A percentile compares a stretch with the other conserved stretches of the same genome.
Conservation (phyloP, 805 yeast species). For the Yamadazyma philogaea region DNA sequence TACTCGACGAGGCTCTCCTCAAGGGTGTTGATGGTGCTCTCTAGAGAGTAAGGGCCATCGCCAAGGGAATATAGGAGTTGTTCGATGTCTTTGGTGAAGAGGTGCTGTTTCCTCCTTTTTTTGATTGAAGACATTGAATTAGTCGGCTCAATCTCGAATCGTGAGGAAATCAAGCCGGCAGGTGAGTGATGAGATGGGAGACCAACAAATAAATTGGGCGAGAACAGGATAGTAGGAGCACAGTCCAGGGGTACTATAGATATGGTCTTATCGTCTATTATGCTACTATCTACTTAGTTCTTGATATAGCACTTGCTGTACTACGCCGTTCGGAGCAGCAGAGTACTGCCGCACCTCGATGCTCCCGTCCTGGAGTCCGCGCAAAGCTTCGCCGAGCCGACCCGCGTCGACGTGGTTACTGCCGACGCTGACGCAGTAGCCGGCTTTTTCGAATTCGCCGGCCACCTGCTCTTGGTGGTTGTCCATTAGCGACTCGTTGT, state of each 20-base stretch:
- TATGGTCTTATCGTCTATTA: too few relatives aligned
- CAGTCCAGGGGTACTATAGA: too few relatives aligned
- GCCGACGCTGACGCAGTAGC: constrained; percentile 13
- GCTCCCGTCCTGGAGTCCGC: neutral
- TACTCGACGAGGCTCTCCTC: constrained; percentile 40
- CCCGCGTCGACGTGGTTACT: neutral
- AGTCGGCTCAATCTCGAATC: neutral
- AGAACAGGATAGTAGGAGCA: neutral
- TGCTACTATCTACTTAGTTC: neutral
- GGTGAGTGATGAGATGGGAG: too few relatives aligned
- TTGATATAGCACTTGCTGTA: neutral
- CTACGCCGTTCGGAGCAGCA: neutral
- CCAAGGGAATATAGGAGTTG: constrained; percentile 40
- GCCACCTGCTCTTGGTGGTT: constrained; percentile 86
- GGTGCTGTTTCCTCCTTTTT: constrained; percentile 30
- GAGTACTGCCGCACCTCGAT: neutral
- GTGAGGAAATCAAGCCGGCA: too few relatives aligned
- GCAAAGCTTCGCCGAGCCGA: neutral
- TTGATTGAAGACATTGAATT: constrained; percentile 6
- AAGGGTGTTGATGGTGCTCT: constrained; percentile 34
- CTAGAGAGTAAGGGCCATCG: constrained; percentile 39
- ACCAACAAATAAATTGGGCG: too few relatives aligned
- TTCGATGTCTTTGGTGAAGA: constrained; percentile 42
- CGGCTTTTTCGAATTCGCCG: constrained; percentile 11
- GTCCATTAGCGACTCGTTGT: constrained; percentile 73